phyloP scores from a whole-genome alignment of 2,329 filamentous ascomycete species.

The Hypoxylon sp. region DNA sequence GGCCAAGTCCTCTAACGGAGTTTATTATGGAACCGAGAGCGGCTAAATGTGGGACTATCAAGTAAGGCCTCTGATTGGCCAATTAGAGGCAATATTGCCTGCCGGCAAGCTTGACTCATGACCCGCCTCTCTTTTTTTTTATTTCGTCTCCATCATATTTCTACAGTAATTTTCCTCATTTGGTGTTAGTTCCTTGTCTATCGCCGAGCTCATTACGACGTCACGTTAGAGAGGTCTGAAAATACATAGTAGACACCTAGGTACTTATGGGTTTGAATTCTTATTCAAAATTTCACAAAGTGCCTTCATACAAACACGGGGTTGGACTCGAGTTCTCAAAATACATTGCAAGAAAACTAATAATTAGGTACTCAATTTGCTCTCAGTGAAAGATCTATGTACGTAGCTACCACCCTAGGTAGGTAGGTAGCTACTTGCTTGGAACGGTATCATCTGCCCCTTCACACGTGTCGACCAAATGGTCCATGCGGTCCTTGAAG shows the following conservation, averaged over 20 bases:
- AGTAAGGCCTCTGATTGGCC: conserved; percentile 18
- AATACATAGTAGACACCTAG: too few relatives aligned
- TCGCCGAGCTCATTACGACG: neutral
- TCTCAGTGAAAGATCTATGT: too few relatives aligned
- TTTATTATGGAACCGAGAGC: conserved; percentile 36
- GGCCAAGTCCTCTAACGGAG: conserved; percentile 20
- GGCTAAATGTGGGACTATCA: conserved; percentile 31
- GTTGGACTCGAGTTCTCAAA: too few relatives aligned
- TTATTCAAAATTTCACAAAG: too few relatives aligned
- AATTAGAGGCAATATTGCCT: conserved; percentile 12
- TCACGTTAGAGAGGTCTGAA: neutral
- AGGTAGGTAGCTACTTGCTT: too few relatives aligned
- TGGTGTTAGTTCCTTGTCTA: neutral
- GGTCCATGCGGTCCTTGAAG: conserved; percentile 29
- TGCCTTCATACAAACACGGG: too few relatives aligned
- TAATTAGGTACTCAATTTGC: too few relatives aligned
- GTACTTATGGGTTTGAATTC: too few relatives aligned
- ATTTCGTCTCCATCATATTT: neutral
- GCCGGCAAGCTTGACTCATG: conserved; percentile 16
- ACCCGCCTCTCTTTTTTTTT: neutral
- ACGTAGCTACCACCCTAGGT: too few relatives aligned
- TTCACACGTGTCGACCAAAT: conserved; percentile 18
- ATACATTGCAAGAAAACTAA: too few relatives aligned
- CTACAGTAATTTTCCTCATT: conserved; percentile 1
- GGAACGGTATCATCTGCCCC: neutral